phyloP scores from a whole-genome alignment of 176 grass and related monocot species.

The Triticum timopheevii region DNA sequence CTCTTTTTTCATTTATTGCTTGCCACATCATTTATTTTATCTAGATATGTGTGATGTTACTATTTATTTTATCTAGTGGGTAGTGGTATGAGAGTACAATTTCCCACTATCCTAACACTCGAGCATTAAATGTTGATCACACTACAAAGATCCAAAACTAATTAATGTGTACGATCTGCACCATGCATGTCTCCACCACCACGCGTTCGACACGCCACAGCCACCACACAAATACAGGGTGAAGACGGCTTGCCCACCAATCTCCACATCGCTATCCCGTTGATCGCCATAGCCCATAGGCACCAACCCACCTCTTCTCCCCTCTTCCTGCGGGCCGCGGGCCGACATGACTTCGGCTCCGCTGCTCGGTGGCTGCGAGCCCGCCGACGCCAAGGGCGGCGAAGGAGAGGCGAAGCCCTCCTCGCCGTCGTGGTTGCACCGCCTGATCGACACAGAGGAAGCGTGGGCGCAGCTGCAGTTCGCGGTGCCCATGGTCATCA shows the following conservation, averaged over 20 bases:
- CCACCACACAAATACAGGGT: too few relatives aligned
- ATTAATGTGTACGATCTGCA: too few relatives aligned
- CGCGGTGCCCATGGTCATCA: too few relatives aligned
- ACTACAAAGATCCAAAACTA: too few relatives aligned
- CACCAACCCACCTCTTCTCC: not conserved
- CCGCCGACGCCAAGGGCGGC: not conserved
- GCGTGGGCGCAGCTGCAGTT: conserved; percentile 50
- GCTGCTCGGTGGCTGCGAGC: conserved; percentile 24
- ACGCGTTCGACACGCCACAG: not conserved
- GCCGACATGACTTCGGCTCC: conserved; percentile 38
- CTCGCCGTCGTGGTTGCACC: conserved; percentile 34
- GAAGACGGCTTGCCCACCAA: not conserved
- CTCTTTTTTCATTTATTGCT: too few relatives aligned
- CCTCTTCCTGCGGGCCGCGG: too few relatives aligned
- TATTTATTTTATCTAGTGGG: too few relatives aligned
- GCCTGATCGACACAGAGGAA: conserved; percentile 55
- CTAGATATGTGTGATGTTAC: too few relatives aligned
- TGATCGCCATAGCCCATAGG: not conserved
- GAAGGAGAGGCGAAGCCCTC: not conserved
- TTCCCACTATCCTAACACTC: too few relatives aligned
- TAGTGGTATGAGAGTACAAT: too few relatives aligned
- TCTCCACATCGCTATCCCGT: not conserved
- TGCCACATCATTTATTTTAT: too few relatives aligned
- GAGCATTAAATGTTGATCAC: too few relatives aligned
- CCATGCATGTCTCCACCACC: not conserved